Conservation (phyloP, 1,139 yeast genomes). For the Yamadazyma epiphylla region DNA sequence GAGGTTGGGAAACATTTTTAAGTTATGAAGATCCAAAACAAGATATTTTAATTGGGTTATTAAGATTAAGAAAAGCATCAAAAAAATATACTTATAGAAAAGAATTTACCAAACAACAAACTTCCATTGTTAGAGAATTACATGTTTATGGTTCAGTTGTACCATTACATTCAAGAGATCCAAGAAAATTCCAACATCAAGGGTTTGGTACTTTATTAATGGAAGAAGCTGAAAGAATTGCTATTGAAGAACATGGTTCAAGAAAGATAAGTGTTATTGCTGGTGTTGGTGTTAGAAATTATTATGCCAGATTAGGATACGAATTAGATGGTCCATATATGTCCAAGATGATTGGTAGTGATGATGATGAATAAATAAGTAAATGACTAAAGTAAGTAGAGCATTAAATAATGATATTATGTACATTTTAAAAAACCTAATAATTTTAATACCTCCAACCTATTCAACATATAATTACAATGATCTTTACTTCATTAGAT, state of each 20-base stretch:
- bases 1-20: slow-evolving; percentile 98
- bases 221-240: slow-evolving; percentile 98
- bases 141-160: slow-evolving; percentile 98
- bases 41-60: slow-evolving; percentile 87
- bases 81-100: slow-evolving; percentile 88
- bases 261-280: slow-evolving; percentile 88
- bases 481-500: too few species aligned
- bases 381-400: too few species aligned
- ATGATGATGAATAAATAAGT: too few species aligned
- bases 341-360: slow-evolving; percentile 52
- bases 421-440: too few species aligned
- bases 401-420: neutral
- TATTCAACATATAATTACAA: too few species aligned
- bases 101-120: slow-evolving; percentile 78
- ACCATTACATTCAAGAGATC: slow-evolving; percentile 96
- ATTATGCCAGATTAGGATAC: slow-evolving; percentile 89
- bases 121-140: slow-evolving; percentile 90
- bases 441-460: too few species aligned
- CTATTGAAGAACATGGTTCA: slow-evolving; percentile 93
- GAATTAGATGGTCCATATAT: slow-evolving; percentile 92
- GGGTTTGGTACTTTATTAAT: slow-evolving; percentile 95
- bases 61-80: slow-evolving; percentile 84
- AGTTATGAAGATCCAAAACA: slow-evolving; percentile 97
- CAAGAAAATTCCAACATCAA: slow-evolving; percentile 97
- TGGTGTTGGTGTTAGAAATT: slow-evolving; percentile 97